Base-by-base conservation (phyloP, 805 yeast species). In the Nakazawaea peltata region DNA sequence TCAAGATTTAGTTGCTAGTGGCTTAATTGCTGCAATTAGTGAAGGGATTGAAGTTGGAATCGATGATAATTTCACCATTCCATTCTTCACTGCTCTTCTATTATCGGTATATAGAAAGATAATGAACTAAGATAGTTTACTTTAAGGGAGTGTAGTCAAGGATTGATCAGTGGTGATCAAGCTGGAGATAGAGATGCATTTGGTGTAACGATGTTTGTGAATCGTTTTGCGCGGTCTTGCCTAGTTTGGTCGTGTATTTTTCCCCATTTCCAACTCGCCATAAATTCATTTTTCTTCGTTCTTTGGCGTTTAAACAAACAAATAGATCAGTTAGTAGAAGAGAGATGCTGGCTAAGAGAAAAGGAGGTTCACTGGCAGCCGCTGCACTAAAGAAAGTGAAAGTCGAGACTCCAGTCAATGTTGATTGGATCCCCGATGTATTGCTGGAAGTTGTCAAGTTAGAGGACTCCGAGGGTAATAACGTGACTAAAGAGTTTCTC, bases 41-140 rank as follows among this genome's bases (percentile, higher is more conserved):
- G 98, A 92, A 64, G 85, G 87, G 21, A 71, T 88, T 32, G 86
- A 82, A 45, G 76, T 69, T 39, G 76, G 74, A 28, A 61, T 88
- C 58, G 98, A 92, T 57, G 98, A 92, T 54, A 92, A 92, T 56
- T 74, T 92, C 48, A 88, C 97, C 31, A 90, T 92, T 41, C 98
- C 98, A 5, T 85, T 85, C 1, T 57, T 90, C 28, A 80, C 95
- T 15, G 80, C 94, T 5, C 50, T 69, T 4, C 75, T 81, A 46
- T 63, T 87, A 43, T 66, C 42, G 18, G 34, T 33, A 28, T 37
- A 37, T 29, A 37, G 34, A 16, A 37, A 37, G 23, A 24, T 37
- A 18, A 21, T 15, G 13, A 29, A 17, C 4, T 17, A 30, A 17
- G n/a, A n/a, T n/a, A n/a, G n/a, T n/a, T n/a, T n/a, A n/a, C n/a